These are phyloP conservation scores for Paecilomyces sp. DNA, from an alignment of 2,329 filamentous ascomycete genomes.

Conservation along the genomic window DNA sequence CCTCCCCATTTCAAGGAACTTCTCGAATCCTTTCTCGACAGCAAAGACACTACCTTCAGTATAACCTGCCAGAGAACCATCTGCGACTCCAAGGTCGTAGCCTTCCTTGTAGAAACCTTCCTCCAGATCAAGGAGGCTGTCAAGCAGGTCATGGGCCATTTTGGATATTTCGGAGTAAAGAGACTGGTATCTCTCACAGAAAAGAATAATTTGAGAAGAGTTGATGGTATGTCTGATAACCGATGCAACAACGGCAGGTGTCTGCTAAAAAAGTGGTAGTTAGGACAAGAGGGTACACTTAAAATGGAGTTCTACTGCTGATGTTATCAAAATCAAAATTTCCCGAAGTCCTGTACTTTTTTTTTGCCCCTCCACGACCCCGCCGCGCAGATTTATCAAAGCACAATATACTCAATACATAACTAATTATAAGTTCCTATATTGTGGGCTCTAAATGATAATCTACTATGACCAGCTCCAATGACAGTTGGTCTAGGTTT, in stretches of 20 bases:
- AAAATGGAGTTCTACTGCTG: not conserved
- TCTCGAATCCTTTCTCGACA: slow-evolving; percentile 87
- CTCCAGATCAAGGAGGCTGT: slow-evolving; percentile 53
- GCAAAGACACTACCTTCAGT: slow-evolving; percentile 88
- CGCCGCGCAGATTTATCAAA: slow-evolving; percentile 6
- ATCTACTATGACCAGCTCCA: not conserved
- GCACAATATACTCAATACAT: slow-evolving; percentile 5
- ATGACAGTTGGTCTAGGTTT: not conserved
- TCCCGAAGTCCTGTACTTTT: not conserved
- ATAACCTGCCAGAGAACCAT: slow-evolving; percentile 70
- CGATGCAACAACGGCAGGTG: not conserved
- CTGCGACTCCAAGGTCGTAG: slow-evolving; percentile 64
- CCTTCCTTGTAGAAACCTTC: slow-evolving; percentile 75
- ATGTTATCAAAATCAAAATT: not conserved
- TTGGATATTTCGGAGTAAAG: not conserved
- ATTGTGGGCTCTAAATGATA: too few relatives aligned
- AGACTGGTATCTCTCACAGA: not conserved
- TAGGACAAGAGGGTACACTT: not conserved
- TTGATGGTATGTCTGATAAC: not conserved
- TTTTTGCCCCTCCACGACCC: slow-evolving; percentile 4
- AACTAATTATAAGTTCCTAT: not conserved
- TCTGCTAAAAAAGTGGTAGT: not conserved
- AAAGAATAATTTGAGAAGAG: not conserved
- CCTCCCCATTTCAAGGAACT: slow-evolving; percentile 73
- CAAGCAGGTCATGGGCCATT: slow-evolving; percentile 47